Evolutionary conservation across 805 yeast species (phyloP), one percentile per base, ranked within the genome.

Genomic region (Suhomyces pyralidae): DNA sequence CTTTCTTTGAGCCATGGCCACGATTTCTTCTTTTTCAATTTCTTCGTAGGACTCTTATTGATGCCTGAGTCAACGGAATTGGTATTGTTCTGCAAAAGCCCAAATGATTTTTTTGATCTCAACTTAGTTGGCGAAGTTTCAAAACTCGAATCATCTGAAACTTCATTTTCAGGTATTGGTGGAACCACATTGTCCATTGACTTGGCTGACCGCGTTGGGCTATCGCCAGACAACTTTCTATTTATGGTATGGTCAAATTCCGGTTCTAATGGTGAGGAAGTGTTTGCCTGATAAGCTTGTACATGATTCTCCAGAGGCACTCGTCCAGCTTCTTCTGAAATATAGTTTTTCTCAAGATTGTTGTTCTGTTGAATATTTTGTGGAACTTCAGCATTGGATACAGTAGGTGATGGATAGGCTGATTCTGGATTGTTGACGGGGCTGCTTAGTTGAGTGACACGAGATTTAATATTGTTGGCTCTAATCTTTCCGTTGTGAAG

Each of bases 1-100:
- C 74, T 59, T 40, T 67, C 68, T 51, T 67, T 65, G 38, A 71
- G 57, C 79, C 79, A 75, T 8, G 68, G 66, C 79, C 79, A 75
- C 12, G 74, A 65, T 55, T 72, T 71, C 61, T 72, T 75, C 61
- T 69, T 70, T 50, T 65, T 61, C 46, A 68, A 58, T 43, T 55
- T 61, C 58, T 59, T 63, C 42, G 46, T 48, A 6, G 55, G 52
- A 14, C 52, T 51, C 22, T 47, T 48, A 26, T 55, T 59, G 5
- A 26, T 34, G 24, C 49, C 53, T 5, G 50, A 30, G 22, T 48
- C 55, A 3, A 40, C 25, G 8, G 38, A 15, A 12, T 15, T 5
- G 5, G 40, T 19, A 25, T 51, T 53, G 48, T 57, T 57, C 15
- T 47, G 51, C 19, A 60, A 47, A 19, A 52, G 30, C 5, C 61